Percentiles rank a stretch among this genome's conserved stretches.
phyloP scores from a whole-genome alignment of 108 stramenopile genomes.

The Discostella stelligeroides region DNA sequence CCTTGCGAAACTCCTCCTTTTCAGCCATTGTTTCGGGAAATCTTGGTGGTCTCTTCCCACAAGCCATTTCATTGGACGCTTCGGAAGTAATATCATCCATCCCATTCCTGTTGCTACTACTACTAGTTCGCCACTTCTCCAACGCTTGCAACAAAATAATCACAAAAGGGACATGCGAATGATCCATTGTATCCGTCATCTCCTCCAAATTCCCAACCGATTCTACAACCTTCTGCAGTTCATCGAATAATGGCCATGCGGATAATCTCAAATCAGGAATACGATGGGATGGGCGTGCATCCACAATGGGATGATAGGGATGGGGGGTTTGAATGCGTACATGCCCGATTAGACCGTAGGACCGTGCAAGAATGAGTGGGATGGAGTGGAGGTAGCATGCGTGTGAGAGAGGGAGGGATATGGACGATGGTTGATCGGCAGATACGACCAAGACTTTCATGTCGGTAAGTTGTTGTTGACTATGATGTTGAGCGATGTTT shows the following conservation, averaged over 20 bases:
- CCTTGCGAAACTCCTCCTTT: slow-evolving; percentile 79
- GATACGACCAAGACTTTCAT: slow-evolving; percentile 81
- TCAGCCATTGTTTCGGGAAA: slow-evolving; percentile 67
- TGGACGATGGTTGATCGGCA: slow-evolving; percentile 73
- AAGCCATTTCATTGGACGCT: background rate
- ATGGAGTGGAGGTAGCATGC: slow-evolving; percentile 52
- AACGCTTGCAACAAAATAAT: slow-evolving; percentile 67
- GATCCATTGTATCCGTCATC: slow-evolving; percentile 57
- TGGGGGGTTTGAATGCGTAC: slow-evolving; percentile 71
- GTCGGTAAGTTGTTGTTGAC: background rate
- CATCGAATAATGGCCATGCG: slow-evolving; percentile 52
- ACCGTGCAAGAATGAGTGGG: slow-evolving; percentile 79
- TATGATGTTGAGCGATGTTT: background rate
- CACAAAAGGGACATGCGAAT: slow-evolving; percentile 88
- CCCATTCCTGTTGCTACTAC: background rate
- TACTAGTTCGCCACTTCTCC: slow-evolving; percentile 53
- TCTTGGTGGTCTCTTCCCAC: slow-evolving; percentile 3
- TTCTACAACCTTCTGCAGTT: slow-evolving; percentile 37
- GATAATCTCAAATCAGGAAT: slow-evolving; percentile 80
- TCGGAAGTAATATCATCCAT: background rate
- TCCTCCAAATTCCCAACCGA: slow-evolving; percentile 49
- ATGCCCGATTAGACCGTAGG: slow-evolving; percentile 90
- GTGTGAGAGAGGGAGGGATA: slow-evolving; percentile 61
- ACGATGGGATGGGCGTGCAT: slow-evolving; percentile 71
- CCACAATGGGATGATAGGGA: slow-evolving; percentile 65